Conservation (phyloP, 495 filamentous ascomycete genomes). For the Podospora conica region DNA sequence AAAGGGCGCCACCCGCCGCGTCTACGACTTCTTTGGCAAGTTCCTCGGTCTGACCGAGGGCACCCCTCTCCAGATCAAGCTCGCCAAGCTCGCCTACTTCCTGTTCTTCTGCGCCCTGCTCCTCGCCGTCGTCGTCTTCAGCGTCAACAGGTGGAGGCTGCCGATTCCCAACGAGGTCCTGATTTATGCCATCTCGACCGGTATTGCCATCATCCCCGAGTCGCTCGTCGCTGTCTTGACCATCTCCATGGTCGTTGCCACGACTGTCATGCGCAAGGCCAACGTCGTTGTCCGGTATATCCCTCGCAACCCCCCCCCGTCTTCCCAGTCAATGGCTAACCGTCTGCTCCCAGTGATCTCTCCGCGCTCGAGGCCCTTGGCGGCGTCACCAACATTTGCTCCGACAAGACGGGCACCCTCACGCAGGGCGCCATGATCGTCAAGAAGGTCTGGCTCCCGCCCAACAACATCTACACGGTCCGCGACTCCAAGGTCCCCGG, state of each 20-base stretch:
- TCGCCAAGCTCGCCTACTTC: constrained; percentile 67
- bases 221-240: constrained; percentile 64
- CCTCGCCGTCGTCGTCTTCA: constrained; percentile 74
- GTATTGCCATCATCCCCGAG: constrained; percentile 68
- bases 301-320: neutral
- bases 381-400: constrained; percentile 82
- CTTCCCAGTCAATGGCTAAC: neutral
- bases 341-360: constrained; percentile 39
- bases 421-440: constrained; percentile 76
- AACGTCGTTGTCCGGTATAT: constrained; percentile 65
- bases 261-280: constrained; percentile 66
- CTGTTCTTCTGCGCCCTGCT: constrained; percentile 70
- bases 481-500: constrained; percentile 52
- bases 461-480: constrained; percentile 49
- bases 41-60: constrained; percentile 72
- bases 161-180: constrained; percentile 60
- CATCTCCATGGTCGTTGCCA: constrained; percentile 72
- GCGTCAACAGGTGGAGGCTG: constrained; percentile 59
- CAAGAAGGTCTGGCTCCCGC: constrained; percentile 73
- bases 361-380: constrained; percentile 78
- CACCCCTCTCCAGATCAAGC: constrained; percentile 75
- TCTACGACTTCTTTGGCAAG: constrained; percentile 57
- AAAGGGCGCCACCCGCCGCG: constrained; percentile 51
- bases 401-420: constrained; percentile 80
- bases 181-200: constrained; percentile 72